Percentiles rank a stretch among this genome's conserved stretches.
Evolutionary conservation across 768 basidiomycete genomes (phyloP).

Genomic region (Podaxis pistillaris): DNA sequence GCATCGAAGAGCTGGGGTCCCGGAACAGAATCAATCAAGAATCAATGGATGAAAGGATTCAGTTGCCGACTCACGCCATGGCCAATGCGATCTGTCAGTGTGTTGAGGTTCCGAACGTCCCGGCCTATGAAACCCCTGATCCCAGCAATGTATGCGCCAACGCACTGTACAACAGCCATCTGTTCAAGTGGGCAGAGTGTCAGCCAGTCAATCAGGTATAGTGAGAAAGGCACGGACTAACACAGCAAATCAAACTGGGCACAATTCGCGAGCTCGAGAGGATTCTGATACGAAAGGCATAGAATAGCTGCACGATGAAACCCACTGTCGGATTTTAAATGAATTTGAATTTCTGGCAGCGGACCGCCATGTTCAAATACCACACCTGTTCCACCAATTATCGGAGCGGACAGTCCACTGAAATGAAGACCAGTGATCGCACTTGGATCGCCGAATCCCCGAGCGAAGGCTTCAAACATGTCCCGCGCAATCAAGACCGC

Average conservation of each 20-base stretch:
- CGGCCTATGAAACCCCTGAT: neutral
- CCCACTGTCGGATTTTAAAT: constrained; percentile 21
- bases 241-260: constrained; percentile 7
- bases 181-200: neutral
- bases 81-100: constrained; percentile 1
- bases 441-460: constrained; percentile 25
- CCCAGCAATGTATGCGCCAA: constrained; percentile 1
- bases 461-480: constrained; percentile 27
- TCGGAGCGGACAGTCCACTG: constrained; percentile 27
- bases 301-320: constrained; percentile 30
- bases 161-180: constrained; percentile 1
- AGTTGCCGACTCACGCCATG: constrained; percentile 11
- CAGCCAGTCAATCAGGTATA: neutral
- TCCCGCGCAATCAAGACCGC: constrained; percentile 25
- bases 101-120: neutral
- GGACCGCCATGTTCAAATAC: neutral
- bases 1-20: neutral
- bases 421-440: constrained; percentile 24
- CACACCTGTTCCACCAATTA: constrained; percentile 29
- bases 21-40: neutral
- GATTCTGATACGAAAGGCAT: constrained; percentile 31
- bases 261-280: constrained; percentile 22
- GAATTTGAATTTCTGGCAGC: neutral
- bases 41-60: neutral
- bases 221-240: neutral